A percentile compares a stretch with the other conserved stretches of the same genome.
phyloP scores from a whole-genome alignment of 2,329 filamentous ascomycete genomes.

The Neofusicoccum laricinum region DNA sequence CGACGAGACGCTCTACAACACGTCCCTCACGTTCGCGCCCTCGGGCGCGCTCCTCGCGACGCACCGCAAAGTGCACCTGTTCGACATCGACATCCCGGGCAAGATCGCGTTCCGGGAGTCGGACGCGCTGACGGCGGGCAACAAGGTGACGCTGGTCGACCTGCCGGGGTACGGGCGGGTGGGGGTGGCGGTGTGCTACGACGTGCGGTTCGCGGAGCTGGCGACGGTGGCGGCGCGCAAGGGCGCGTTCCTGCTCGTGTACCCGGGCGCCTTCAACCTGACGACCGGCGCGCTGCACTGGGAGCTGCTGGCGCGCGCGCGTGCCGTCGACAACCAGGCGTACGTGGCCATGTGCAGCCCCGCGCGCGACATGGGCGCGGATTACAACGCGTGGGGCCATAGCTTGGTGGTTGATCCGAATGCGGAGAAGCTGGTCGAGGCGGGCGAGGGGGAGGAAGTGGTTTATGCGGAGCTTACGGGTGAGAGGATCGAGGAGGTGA shows the following conservation, averaged over 20 bases:
- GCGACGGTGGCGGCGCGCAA: slow-evolving; percentile 83
- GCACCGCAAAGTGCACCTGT: slow-evolving; percentile 92
- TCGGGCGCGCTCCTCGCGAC: slow-evolving; percentile 76
- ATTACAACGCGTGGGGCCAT: slow-evolving; percentile 90
- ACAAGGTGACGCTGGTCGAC: slow-evolving; percentile 81
- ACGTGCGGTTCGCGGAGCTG: slow-evolving; percentile 92
- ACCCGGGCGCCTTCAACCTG: slow-evolving; percentile 95
- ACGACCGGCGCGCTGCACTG: slow-evolving; percentile 93
- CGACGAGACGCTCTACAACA: slow-evolving; percentile 72
- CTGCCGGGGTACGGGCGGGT: slow-evolving; percentile 86
- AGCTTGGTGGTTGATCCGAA: slow-evolving; percentile 85
- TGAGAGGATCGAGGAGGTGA: slow-evolving; percentile 67
- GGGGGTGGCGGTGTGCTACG: slow-evolving; percentile 92
- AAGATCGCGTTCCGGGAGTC: slow-evolving; percentile 90
- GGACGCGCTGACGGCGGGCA: slow-evolving; percentile 81
- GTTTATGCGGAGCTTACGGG: slow-evolving; percentile 69
- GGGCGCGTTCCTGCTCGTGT: slow-evolving; percentile 83
- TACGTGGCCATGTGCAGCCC: slow-evolving; percentile 93
- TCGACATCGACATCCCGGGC: slow-evolving; percentile 96
- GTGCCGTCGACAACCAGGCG: slow-evolving; percentile 90
- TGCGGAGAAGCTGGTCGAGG: slow-evolving; percentile 75
- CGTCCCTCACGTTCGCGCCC: slow-evolving; percentile 77
- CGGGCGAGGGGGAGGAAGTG: slow-evolving; percentile 74
- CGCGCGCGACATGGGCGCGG: slow-evolving; percentile 70
- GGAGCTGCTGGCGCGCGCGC: slow-evolving; percentile 74